Evolutionary conservation across 306 rosid genomes (phyloP).

Genomic region (Begonia masoniana): DNA sequence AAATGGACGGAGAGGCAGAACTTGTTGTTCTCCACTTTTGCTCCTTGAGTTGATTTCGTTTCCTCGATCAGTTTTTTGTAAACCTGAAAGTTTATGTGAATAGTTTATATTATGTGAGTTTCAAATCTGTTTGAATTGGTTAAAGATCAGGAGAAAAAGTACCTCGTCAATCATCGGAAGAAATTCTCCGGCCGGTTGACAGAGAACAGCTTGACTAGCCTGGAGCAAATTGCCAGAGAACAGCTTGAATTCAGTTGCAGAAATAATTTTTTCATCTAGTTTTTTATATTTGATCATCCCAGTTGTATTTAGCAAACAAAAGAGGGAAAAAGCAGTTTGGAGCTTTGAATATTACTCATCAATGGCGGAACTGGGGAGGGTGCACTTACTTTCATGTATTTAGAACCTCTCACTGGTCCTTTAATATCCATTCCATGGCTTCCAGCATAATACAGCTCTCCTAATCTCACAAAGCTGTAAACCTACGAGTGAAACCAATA

Average conservation of each 20-base stretch:
- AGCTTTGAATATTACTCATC: no score
- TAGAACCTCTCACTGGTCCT: conserved; percentile 68
- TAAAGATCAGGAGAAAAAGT: no score
- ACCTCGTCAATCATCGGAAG: conserved; percentile 91
- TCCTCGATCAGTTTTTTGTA: conserved; percentile 39
- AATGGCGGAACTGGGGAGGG: no score
- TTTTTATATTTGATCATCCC: no score
- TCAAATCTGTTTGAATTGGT: no score
- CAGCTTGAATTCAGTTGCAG: no score
- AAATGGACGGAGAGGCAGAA: conserved; percentile 79
- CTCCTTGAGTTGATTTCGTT: conserved; percentile 64
- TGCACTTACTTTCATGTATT: conserved; percentile 51
- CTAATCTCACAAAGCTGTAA: conserved; percentile 62
- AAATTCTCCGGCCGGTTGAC: conserved; percentile 76
- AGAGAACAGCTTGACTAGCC: conserved; percentile 52
- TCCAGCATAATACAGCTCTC: conserved; percentile 89
- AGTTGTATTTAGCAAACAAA: no score
- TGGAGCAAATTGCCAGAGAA: conserved; percentile 4
- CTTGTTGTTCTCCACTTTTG: conserved; percentile 74
- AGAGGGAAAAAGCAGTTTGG: no score
- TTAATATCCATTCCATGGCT: conserved; percentile 98
- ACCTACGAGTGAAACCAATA: conserved; percentile 24
- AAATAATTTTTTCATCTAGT: no score
- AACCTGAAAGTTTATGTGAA: conserved; percentile 27
- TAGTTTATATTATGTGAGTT: no score